Base-by-base conservation (phyloP, 495 filamentous ascomycete genomes). In the Aspergillus funiculosus region DNA sequence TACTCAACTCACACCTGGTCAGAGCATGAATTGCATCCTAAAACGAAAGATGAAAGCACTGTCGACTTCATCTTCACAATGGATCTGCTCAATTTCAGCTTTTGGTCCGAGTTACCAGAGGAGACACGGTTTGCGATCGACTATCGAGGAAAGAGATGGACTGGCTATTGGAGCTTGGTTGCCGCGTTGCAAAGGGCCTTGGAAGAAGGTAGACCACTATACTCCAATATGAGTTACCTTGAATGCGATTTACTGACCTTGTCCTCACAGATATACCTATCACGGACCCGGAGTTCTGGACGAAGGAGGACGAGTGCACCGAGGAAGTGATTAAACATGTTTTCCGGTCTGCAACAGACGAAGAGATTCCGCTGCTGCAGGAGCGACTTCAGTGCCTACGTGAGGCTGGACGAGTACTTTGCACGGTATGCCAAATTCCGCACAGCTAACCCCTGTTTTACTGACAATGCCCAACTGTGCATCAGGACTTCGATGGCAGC, bases 61-160 rank as follows among this genome's bases (percentile, higher is more conserved):
- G 79, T 95, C 8, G 80, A 87, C 50, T 96, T 97, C 57, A 89
- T 98, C 37, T 96, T 98, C 61, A 85, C 85, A 10, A 94, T 97
- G 88, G 92, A 98, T 59, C 61, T 98, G 10, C 70, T 98, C 43
- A 98, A 98, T 60, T 98, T 97, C 56, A 89, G 81, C 21, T 98
- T 98, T 64, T 98, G 91, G 90, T 91, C 86, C 18, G 82, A 83
- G 24, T 68, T 70, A 39, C 49, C 63, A 4, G 68, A 75, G 24
- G 71, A 77, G 8, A 73, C 84, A 50, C 70, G 86, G 22, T 97
- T 94, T 64, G 72, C 82, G 6, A 72, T 97, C 5, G 80, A 83
- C 30, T 97, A 95, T 60, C 76, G 74, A 15, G 89, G 81, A 20
- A 82, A 79, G 64, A 77, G 64, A 42, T 95, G 87, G 85, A 95